Percentiles rank a stretch among this genome's conserved stretches.
phyloP scores from a whole-genome alignment of 2,329 filamentous ascomycete genomes.

The Corinectria fuckeliana region DNA sequence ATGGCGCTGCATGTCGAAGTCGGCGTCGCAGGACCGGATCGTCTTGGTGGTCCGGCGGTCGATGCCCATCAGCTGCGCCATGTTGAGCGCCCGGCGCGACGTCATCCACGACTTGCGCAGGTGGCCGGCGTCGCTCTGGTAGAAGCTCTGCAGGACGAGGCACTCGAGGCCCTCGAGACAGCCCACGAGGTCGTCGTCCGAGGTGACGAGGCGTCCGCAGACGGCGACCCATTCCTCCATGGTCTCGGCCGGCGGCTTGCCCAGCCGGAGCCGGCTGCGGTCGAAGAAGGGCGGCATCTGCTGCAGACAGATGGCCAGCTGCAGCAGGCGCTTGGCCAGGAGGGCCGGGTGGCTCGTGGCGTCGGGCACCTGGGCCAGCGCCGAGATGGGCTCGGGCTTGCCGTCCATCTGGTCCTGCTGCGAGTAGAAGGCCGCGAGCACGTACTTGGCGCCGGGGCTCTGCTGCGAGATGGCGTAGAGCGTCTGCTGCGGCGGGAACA shows the following conservation, averaged over 20 bases:
- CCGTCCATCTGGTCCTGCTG: constrained; percentile 42
- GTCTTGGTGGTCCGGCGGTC: constrained; percentile 44
- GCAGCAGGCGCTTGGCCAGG: constrained; percentile 55
- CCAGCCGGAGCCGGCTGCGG: constrained; percentile 33
- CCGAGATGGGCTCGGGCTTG: constrained; percentile 40
- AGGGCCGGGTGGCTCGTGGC: constrained; percentile 54
- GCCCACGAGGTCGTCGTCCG: constrained; percentile 58
- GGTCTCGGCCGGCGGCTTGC: constrained; percentile 24
- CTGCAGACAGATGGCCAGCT: constrained; percentile 54
- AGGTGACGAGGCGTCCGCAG: constrained; percentile 50
- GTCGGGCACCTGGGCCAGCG: constrained; percentile 41
- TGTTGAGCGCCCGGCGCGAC: constrained; percentile 55
- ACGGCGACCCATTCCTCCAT: constrained; percentile 41
- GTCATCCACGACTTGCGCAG: constrained; percentile 61
- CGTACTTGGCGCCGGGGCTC: constrained; percentile 34
- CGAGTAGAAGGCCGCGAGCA: constrained; percentile 37
- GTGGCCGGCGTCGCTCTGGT: constrained; percentile 60
- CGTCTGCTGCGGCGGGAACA: constrained; percentile 31
- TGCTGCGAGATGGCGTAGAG: constrained; percentile 34
- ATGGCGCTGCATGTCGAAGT: constrained; percentile 39
- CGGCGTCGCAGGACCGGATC: constrained; percentile 47
- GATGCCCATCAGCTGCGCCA: constrained; percentile 59
- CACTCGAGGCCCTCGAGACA: constrained; percentile 61
- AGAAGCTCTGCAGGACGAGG: constrained; percentile 55
- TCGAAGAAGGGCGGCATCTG: constrained; percentile 47